These are phyloP conservation scores for Vigna angularis DNA, from an alignment of 306 rosid species.

Conservation along the genomic window DNA sequence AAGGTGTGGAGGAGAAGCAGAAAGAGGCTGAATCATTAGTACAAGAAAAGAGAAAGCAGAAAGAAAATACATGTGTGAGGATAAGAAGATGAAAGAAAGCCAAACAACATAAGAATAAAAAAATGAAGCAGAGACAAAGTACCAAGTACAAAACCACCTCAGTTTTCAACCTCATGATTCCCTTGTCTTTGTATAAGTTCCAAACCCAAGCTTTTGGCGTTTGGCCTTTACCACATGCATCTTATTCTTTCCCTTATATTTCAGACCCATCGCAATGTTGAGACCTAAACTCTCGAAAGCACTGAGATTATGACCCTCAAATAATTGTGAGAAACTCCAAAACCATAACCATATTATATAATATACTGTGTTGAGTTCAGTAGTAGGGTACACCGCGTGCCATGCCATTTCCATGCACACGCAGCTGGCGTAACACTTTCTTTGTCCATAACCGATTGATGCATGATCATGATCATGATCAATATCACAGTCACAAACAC, in stretches of 20 bases:
- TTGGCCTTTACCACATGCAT: conserved; percentile 47
- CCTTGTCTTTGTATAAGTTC: conserved; percentile 48
- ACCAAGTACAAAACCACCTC: background rate
- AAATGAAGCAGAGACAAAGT: background rate
- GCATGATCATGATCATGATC: background rate
- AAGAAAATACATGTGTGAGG: background rate
- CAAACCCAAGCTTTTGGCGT: conserved; percentile 53
- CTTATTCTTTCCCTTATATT: conserved; percentile 48
- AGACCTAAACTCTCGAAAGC: conserved; percentile 34
- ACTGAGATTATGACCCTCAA: conserved; percentile 2
- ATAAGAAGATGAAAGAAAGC: background rate
- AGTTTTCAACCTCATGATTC: conserved; percentile 36
- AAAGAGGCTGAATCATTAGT: background rate
- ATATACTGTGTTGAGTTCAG: background rate
- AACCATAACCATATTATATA: background rate
- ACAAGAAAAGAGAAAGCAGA: conserved; percentile 12
- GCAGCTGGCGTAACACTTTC: conserved; percentile 23
- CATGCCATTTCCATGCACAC: conserved; percentile 51
- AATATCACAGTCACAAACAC: background rate
- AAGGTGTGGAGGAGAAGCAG: background rate
- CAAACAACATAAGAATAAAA: background rate
- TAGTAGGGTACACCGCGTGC: conserved; percentile 49
- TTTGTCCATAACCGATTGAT: conserved; percentile 37
- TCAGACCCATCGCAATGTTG: conserved; percentile 31
- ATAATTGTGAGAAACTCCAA: conserved; percentile 46